phyloP scores from a whole-genome alignment of 164 flowering plant species.

The Taxillus chinensis region DNA sequence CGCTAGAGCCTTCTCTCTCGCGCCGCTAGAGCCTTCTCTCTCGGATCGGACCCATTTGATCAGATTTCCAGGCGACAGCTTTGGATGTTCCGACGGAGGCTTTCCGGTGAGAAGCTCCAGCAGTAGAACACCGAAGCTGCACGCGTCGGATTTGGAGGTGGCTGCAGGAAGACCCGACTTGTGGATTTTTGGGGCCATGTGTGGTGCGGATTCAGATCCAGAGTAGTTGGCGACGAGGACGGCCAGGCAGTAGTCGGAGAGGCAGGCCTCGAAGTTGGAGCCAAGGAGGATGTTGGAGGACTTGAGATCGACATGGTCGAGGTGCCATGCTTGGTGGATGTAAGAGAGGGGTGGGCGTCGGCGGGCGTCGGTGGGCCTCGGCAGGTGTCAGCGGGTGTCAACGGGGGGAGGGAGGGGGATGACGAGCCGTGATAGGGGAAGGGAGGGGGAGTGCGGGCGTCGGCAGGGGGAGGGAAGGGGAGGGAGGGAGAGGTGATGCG shows the following conservation, averaged over 20 bases:
- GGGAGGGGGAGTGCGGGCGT: too few relatives aligned
- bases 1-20: slow-evolving; percentile 44
- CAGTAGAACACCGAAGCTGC: slow-evolving; percentile 62
- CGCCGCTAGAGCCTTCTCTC: slow-evolving; percentile 43
- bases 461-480: too few relatives aligned
- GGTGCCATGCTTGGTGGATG: slow-evolving; percentile 84
- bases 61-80: slow-evolving; percentile 32
- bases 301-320: slow-evolving; percentile 87
- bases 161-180: slow-evolving; percentile 18
- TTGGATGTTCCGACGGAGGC: slow-evolving; percentile 53
- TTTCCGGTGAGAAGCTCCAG: slow-evolving; percentile 77
- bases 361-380: too few relatives aligned
- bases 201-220: slow-evolving; percentile 23
- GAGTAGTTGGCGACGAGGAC: too few relatives aligned
- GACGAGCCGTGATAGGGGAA: too few relatives aligned
- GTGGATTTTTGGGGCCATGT: slow-evolving; percentile 61
- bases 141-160: slow-evolving; percentile 69
- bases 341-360: too few relatives aligned
- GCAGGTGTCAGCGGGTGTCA: too few relatives aligned
- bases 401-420: too few relatives aligned
- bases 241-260: slow-evolving; percentile 74
- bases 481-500: too few relatives aligned
- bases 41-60: slow-evolving; percentile 48
- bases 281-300: slow-evolving; percentile 91
- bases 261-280: slow-evolving; percentile 82